Evolutionary conservation across 352 stramenopile species (phyloP).

Genomic region (Phytopythium aichiense): DNA sequence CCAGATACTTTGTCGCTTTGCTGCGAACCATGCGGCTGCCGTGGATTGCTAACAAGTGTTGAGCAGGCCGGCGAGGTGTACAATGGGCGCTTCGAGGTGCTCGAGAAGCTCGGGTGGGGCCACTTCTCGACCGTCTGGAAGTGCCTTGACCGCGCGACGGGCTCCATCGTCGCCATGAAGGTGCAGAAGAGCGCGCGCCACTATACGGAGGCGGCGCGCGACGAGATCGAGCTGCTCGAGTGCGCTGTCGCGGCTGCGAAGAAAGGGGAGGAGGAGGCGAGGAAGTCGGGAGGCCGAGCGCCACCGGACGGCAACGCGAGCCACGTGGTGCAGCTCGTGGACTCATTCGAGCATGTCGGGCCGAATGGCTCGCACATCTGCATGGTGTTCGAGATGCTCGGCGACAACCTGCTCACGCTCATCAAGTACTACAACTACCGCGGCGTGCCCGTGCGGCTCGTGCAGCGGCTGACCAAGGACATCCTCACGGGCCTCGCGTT

Average conservation of each 20-base stretch:
- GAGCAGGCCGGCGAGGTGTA: slow-evolving; percentile 85
- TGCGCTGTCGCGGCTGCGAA: slow-evolving; percentile 74
- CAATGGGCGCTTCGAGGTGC: slow-evolving; percentile 93
- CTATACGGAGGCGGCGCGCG: slow-evolving; percentile 97
- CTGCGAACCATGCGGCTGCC: no score
- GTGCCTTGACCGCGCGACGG: slow-evolving; percentile 87
- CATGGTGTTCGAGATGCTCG: slow-evolving; percentile 99
- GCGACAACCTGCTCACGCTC: slow-evolving; percentile 97
- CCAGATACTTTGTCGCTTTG: no score
- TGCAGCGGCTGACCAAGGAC: slow-evolving; percentile 93
- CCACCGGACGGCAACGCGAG: slow-evolving; percentile 23
- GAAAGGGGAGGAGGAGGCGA: slow-evolving; percentile 15
- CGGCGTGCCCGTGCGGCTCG: slow-evolving; percentile 94
- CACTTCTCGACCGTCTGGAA: slow-evolving; percentile 99
- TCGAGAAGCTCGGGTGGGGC: slow-evolving; percentile 99
- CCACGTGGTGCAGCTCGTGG: slow-evolving; percentile 70
- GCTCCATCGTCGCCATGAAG: slow-evolving; percentile 93
- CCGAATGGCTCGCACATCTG: slow-evolving; percentile 96
- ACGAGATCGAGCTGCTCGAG: slow-evolving; percentile 98
- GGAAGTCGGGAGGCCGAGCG: background rate
- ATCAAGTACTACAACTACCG: slow-evolving; percentile 99
- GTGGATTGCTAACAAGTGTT: no score
- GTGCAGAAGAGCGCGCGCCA: slow-evolving; percentile 98
- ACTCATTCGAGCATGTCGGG: slow-evolving; percentile 97
- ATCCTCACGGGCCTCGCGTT: slow-evolving; percentile 97